These are phyloP conservation scores for Nitzschia sp. DNA, from an alignment of 108 stramenopile species.

Conservation along the genomic window DNA sequence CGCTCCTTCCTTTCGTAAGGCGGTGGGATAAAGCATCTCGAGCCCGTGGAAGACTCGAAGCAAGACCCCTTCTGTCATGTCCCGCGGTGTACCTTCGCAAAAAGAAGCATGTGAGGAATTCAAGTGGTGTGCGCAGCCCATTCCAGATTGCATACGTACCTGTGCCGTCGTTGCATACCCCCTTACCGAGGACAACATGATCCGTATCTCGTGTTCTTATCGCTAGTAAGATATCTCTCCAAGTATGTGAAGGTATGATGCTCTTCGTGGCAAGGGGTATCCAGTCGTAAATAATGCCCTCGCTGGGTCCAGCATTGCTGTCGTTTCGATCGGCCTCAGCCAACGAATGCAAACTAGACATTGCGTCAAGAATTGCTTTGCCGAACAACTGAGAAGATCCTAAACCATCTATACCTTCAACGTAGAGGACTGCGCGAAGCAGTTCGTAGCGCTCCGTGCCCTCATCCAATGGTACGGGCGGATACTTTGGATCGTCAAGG, in stretches of 20 bases:
- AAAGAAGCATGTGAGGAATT: no score
- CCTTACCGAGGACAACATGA: conserved; percentile 2
- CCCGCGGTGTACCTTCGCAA: neutral
- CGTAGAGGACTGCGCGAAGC: neutral
- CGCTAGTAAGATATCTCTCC: conserved; percentile 2
- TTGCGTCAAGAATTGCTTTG: neutral
- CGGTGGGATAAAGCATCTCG: neutral
- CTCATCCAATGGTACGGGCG: neutral
- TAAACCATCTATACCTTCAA: no score
- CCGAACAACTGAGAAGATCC: neutral
- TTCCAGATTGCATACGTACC: no score
- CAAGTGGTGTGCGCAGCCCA: no score
- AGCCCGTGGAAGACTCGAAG: neutral
- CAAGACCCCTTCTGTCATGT: conserved; percentile 3
- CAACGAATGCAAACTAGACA: neutral
- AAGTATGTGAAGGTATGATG: neutral
- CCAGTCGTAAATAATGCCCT: conserved; percentile 6
- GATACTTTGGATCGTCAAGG: neutral
- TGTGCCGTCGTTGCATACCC: neutral
- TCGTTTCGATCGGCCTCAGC: neutral
- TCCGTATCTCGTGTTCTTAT: neutral
- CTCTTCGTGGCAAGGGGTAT: neutral
- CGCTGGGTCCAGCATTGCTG: neutral
- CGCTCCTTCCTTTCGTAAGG: neutral
- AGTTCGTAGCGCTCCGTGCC: neutral